Percentiles rank a stretch among this genome's conserved stretches.
Conservation (phyloP, 2,329 filamentous ascomycete genomes). For the Hyphodiscus sp. region DNA sequence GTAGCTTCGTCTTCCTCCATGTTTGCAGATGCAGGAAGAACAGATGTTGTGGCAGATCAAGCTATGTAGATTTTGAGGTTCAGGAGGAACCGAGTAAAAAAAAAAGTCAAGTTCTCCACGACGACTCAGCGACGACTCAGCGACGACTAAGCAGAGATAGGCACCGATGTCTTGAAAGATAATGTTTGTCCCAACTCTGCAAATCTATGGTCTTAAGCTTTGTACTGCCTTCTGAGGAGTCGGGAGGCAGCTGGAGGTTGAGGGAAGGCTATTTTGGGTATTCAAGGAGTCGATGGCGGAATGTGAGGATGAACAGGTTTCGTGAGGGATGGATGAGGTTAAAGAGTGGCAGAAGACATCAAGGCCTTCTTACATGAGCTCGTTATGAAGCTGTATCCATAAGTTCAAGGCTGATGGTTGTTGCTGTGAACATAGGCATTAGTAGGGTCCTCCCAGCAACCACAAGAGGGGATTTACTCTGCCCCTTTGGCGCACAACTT, state of each 20-base stretch:
- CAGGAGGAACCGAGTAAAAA: not conserved
- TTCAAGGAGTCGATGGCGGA: not conserved
- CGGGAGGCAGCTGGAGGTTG: not conserved
- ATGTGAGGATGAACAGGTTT: not conserved
- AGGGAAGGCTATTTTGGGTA: not conserved
- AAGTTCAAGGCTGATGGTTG: slow-evolving; percentile 7
- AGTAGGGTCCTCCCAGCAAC: slow-evolving; percentile 25
- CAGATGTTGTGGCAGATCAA: slow-evolving; percentile 1
- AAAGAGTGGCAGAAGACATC: slow-evolving; percentile 21
- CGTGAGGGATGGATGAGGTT: not conserved
- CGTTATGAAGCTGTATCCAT: slow-evolving; percentile 13
- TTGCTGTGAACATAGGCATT: slow-evolving; percentile 18
- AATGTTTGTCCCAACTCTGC: not conserved
- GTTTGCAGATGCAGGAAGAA: slow-evolving; percentile 12
- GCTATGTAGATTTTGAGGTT: not conserved
- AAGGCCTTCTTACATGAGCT: slow-evolving; percentile 12
- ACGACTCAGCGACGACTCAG: not conserved
- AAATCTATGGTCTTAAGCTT: not conserved
- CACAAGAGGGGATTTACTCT: slow-evolving; percentile 13
- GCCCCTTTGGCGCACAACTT: slow-evolving; percentile 19
- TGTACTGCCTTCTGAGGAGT: not conserved
- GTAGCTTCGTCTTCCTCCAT: slow-evolving; percentile 26
- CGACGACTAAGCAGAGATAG: not conserved
- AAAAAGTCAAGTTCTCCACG: not conserved
- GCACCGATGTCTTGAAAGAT: not conserved